Conservation (phyloP, 257 asterid species). For the Rauvolfia tetraphylla region DNA sequence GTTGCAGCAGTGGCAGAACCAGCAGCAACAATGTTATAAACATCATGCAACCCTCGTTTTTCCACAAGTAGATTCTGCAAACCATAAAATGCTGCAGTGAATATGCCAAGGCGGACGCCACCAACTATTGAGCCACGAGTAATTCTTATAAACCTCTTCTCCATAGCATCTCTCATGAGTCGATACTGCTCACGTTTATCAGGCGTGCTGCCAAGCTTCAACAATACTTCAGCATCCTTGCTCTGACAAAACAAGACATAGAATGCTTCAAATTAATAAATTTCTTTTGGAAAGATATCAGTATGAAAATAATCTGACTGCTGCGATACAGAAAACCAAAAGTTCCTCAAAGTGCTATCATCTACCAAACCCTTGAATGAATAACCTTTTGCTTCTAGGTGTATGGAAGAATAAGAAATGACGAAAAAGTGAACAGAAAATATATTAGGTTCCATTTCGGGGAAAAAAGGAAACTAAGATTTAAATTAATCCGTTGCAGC, state of each 20-base stretch:
- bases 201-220: constrained; percentile 95
- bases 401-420: background rate
- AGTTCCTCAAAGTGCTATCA: background rate
- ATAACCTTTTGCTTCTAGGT: background rate
- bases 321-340: background rate
- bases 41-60: constrained; percentile 84
- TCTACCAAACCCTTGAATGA: background rate
- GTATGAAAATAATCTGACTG: background rate
- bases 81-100: constrained; percentile 81
- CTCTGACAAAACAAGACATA: constrained; percentile 50
- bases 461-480: background rate
- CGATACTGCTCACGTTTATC: constrained; percentile 96
- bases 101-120: constrained; percentile 95
- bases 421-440: background rate
- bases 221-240: constrained; percentile 94
- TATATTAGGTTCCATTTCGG: background rate
- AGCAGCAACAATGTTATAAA: constrained; percentile 84
- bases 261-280: background rate
- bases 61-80: constrained; percentile 85
- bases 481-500: background rate
- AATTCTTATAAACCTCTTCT: constrained; percentile 82
- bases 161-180: constrained; percentile 98
- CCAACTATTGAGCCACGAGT: constrained; percentile 95
- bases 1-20: constrained; percentile 96
- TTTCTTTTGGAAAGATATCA: background rate